Conservation (phyloP, 768 basidiomycete genomes). For the Lentinula detonsa region DNA sequence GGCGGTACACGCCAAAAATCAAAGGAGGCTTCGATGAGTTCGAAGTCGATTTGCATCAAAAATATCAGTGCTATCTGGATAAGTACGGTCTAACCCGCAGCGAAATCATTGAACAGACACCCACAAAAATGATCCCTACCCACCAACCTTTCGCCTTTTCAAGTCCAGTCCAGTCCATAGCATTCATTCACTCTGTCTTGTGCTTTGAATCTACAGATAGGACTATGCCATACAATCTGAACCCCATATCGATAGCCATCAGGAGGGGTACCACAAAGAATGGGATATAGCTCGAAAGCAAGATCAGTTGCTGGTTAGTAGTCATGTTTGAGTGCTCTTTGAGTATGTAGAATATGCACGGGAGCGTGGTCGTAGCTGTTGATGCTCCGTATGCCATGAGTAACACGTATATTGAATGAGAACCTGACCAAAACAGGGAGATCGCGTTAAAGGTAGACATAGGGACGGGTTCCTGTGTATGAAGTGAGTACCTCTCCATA, state of each 20-base stretch:
- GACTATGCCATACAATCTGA: slow-evolving; percentile 4
- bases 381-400: slow-evolving; percentile 73
- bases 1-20: too few relatives aligned
- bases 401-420: slow-evolving; percentile 49
- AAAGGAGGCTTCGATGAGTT: too few relatives aligned
- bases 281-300: slow-evolving; percentile 53
- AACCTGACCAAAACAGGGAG: slow-evolving; percentile 28
- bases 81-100: too few relatives aligned
- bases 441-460: neutral
- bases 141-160: too few relatives aligned
- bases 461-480: neutral
- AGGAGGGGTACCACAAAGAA: slow-evolving; percentile 51
- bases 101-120: too few relatives aligned
- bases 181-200: neutral
- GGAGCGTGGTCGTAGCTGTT: slow-evolving; percentile 70
- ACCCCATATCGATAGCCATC: slow-evolving; percentile 53
- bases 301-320: slow-evolving; percentile 28
- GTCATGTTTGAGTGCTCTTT: slow-evolving; percentile 21
- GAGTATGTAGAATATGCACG: slow-evolving; percentile 62
- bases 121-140: too few relatives aligned
- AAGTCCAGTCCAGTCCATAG: too few relatives aligned
- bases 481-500: slow-evolving; percentile 44
- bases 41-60: too few relatives aligned
- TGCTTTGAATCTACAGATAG: neutral
- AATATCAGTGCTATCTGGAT: too few relatives aligned